These are phyloP conservation scores for Boletus vermiculosoides DNA, from an alignment of 768 basidiomycete species.

Conservation along the genomic window DNA sequence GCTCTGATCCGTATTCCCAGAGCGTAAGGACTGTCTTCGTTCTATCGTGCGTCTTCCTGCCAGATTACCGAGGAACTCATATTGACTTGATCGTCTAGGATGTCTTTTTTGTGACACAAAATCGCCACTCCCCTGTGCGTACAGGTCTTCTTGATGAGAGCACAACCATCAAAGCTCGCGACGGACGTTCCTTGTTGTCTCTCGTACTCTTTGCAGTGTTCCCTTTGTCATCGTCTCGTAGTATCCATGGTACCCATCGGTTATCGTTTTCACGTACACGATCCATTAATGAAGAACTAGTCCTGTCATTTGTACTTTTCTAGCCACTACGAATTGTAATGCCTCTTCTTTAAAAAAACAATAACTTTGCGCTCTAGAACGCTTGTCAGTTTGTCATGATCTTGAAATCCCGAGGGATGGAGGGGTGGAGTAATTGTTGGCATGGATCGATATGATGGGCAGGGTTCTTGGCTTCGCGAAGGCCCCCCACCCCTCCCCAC, in stretches of 20 bases:
- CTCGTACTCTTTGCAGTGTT: neutral
- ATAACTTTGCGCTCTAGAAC: neutral
- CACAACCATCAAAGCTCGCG: neutral
- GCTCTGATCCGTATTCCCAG: slow-evolving; percentile 18
- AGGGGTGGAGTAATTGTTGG: neutral
- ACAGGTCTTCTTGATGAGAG: slow-evolving; percentile 5
- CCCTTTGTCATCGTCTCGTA: neutral
- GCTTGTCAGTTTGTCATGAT: neutral
- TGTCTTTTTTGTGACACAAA: neutral
- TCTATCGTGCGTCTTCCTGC: slow-evolving; percentile 4
- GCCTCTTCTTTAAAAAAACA: neutral
- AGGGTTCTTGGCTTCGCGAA: neutral
- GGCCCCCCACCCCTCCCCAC: neutral
- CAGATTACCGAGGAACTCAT: neutral
- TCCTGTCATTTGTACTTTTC: slow-evolving; percentile 19
- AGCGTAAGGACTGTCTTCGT: neutral
- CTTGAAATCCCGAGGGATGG: neutral
- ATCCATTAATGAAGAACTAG: neutral
- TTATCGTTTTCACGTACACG: slow-evolving; percentile 1
- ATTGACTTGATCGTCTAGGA: neutral
- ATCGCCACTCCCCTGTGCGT: neutral
- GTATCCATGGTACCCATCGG: slow-evolving; percentile 21
- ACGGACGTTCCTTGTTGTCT: neutral
- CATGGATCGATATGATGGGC: neutral
- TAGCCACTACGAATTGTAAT: neutral